Percentiles rank a stretch among this genome's conserved stretches.
Evolutionary conservation across 2,329 filamentous ascomycete genomes (phyloP).

Genomic region (Verticillium nonalfalfae): DNA sequence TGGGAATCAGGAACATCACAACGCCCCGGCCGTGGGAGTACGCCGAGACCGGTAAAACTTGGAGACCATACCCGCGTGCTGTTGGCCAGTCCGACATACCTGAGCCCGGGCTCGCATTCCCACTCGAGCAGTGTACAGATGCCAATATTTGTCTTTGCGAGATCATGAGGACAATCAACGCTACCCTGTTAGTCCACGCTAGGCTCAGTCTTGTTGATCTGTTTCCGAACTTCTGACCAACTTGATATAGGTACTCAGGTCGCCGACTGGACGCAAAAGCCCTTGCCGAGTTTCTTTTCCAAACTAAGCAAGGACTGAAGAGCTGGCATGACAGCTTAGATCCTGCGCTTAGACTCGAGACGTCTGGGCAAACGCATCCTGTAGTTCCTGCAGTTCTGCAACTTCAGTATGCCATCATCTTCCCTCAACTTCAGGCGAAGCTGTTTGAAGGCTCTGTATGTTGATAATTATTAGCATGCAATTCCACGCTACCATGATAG

Average conservation of each 20-base stretch:
- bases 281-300: background rate
- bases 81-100: background rate
- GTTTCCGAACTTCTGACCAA: background rate
- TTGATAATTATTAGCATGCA: slow-evolving; percentile 14
- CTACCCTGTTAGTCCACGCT: slow-evolving; percentile 14
- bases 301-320: slow-evolving; percentile 6
- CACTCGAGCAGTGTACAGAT: background rate
- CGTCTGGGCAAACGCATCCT: slow-evolving; percentile 4
- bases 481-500: slow-evolving; percentile 18
- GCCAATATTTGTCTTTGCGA: slow-evolving; percentile 7
- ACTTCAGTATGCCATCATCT: slow-evolving; percentile 12
- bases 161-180: slow-evolving; percentile 15
- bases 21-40: slow-evolving; percentile 14
- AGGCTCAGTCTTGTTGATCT: background rate
- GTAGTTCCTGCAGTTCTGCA: slow-evolving; percentile 16
- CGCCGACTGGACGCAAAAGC: background rate
- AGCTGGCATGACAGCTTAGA: slow-evolving; percentile 15
- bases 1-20: slow-evolving; percentile 18
- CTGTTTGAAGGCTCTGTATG: background rate
- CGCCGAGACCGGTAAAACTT: slow-evolving; percentile 10
- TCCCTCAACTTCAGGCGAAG: background rate
- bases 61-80: slow-evolving; percentile 1
- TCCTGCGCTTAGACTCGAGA: slow-evolving; percentile 11
- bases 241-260: background rate
- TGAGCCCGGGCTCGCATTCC: background rate